A percentile compares a stretch with the other conserved stretches of the same genome.
These are phyloP conservation scores for Echites panduratus DNA, from an alignment of 257 asterid genomes.

Conservation along the genomic window DNA sequence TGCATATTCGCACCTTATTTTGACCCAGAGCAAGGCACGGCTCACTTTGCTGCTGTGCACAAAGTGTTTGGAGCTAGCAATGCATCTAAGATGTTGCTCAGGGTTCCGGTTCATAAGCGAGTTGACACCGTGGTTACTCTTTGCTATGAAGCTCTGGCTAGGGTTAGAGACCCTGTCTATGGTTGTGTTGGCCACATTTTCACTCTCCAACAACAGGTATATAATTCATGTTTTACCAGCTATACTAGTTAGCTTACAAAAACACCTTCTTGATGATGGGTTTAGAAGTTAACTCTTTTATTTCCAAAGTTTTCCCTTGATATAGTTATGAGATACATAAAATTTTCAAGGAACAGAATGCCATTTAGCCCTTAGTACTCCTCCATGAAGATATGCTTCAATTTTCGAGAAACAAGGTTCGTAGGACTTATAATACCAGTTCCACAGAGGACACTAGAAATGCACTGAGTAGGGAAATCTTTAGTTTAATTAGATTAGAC, in stretches of 20 bases:
- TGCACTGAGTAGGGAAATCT: not conserved
- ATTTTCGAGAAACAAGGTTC: not conserved
- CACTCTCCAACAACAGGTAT: conserved; percentile 39
- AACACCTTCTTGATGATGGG: no score
- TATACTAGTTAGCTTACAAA: not conserved
- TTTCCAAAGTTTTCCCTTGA: no score
- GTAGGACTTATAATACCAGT: no score
- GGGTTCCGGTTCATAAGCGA: conserved; percentile 29
- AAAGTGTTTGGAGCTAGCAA: conserved; percentile 45
- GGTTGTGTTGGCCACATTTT: conserved; percentile 37
- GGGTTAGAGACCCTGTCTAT: conserved; percentile 41
- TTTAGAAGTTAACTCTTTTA: no score
- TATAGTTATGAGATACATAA: no score
- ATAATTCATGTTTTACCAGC: no score
- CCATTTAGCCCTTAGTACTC: not conserved
- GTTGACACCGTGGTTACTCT: conserved; percentile 34
- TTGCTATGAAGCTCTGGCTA: conserved; percentile 35
- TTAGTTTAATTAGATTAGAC: not conserved
- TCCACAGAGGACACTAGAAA: not conserved
- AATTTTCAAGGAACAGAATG: not conserved
- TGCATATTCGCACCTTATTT: conserved; percentile 44
- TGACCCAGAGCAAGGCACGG: conserved; percentile 31
- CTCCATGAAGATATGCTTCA: not conserved
- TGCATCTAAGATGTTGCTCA: conserved; percentile 30
- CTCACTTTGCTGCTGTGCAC: conserved; percentile 40